Percentiles rank a stretch among this genome's conserved stretches.
Conservation (phyloP, 1,284 basidiomycete species). For the Naganishia liquefaciens region DNA sequence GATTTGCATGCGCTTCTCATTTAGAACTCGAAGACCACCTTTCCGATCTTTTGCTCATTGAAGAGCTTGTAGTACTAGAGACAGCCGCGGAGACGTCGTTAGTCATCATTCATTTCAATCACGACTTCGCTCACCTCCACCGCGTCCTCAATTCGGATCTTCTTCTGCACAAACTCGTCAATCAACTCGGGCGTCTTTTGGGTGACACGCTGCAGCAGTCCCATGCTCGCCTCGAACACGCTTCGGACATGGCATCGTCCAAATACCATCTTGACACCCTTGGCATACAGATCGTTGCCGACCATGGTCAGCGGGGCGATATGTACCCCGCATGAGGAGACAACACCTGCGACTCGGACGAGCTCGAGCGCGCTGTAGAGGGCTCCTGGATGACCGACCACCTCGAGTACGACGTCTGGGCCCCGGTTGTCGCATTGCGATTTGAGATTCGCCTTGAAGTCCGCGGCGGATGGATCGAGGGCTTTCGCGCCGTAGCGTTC, state of each 20-base stretch:
- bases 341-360: conserved; percentile 75
- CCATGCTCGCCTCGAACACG: conserved; percentile 72
- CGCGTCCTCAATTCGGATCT: conserved; percentile 46
- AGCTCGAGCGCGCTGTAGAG: conserved; percentile 72
- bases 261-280: conserved; percentile 64
- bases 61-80: conserved; percentile 50
- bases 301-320: conserved; percentile 41
- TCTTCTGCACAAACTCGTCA: conserved; percentile 48
- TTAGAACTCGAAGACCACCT: conserved; percentile 48
- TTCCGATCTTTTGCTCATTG: conserved; percentile 49
- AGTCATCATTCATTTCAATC: background rate
- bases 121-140: conserved; percentile 39
- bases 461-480: conserved; percentile 39
- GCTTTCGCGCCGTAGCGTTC: conserved; percentile 52
- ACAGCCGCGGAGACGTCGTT: background rate
- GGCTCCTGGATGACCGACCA: conserved; percentile 75
- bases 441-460: conserved; percentile 33
- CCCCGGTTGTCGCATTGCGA: conserved; percentile 50
- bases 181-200: conserved; percentile 46
- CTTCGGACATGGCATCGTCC: conserved; percentile 82
- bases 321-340: conserved; percentile 73
- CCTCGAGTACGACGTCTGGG: conserved; percentile 59
- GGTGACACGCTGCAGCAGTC: conserved; percentile 58
- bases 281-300: conserved; percentile 67
- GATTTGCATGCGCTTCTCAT: background rate